phyloP scores from a whole-genome alignment of 2,329 filamentous ascomycete species.

The Aspergillus novoparasiticus region DNA sequence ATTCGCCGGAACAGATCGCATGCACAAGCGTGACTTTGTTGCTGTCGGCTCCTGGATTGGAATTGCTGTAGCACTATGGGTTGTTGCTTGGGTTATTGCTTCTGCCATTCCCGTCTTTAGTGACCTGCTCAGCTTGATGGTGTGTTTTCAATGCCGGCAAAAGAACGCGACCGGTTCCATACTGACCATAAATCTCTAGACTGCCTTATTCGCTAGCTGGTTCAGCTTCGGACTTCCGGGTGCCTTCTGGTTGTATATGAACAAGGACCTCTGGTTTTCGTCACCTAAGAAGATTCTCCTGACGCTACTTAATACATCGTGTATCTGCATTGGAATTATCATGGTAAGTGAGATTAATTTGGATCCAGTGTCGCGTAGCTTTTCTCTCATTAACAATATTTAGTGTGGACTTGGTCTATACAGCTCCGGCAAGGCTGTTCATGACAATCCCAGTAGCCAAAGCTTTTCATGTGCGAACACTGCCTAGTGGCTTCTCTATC shows the following conservation, averaged over 20 bases:
- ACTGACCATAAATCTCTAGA: slow-evolving; percentile 17
- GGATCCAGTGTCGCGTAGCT: background rate
- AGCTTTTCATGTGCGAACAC: slow-evolving; percentile 34
- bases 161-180: background rate
- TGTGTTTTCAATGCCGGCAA: slow-evolving; percentile 4
- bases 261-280: slow-evolving; percentile 25
- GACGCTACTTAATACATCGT: slow-evolving; percentile 21
- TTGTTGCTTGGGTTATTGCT: slow-evolving; percentile 65
- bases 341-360: background rate
- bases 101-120: slow-evolving; percentile 69
- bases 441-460: slow-evolving; percentile 27
- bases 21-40: slow-evolving; percentile 49
- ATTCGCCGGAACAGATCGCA: slow-evolving; percentile 59
- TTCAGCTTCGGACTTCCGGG: slow-evolving; percentile 51
- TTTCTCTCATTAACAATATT: slow-evolving; percentile 2
- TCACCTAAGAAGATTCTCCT: slow-evolving; percentile 25
- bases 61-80: slow-evolving; percentile 58
- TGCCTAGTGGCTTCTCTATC: background rate
- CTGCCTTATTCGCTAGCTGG: slow-evolving; percentile 64
- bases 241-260: slow-evolving; percentile 33
- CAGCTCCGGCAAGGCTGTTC: slow-evolving; percentile 31
- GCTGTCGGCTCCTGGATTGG: slow-evolving; percentile 59
- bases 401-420: slow-evolving; percentile 37
- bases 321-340: background rate
- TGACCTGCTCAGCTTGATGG: slow-evolving; percentile 63